Evolutionary conservation across 768 basidiomycete genomes (phyloP).

Genomic region (Suillus brevipes): DNA sequence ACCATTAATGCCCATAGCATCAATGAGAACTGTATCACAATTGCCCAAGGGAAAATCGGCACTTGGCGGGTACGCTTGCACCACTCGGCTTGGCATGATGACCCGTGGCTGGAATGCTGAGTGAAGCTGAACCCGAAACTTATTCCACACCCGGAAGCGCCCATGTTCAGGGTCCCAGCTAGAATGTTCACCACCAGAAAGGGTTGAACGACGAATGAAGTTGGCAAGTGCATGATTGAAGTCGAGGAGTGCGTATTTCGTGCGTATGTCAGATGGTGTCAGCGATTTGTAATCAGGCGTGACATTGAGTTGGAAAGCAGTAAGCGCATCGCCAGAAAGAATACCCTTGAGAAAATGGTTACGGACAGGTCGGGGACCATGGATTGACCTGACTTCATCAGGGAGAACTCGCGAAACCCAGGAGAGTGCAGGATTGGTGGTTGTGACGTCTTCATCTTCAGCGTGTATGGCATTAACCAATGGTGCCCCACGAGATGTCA

Average conservation of each 20-base stretch:
- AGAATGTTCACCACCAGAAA: not conserved
- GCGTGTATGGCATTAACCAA: not conserved
- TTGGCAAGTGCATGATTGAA: conserved; percentile 24
- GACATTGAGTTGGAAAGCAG: conserved; percentile 25
- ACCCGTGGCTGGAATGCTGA: not conserved
- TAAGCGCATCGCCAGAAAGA: not conserved
- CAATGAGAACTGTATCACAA: not conserved
- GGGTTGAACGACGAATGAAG: conserved; percentile 6
- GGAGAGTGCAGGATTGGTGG: not conserved
- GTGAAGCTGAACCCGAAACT: not conserved
- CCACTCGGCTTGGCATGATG: not conserved
- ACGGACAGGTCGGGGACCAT: not conserved
- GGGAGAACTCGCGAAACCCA: not conserved
- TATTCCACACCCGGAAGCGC: not conserved
- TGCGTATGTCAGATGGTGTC: conserved; percentile 20
- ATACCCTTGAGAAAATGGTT: not conserved
- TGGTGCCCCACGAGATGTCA: not conserved
- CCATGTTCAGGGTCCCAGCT: not conserved
- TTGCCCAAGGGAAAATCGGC: not conserved
- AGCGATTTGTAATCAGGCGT: conserved; percentile 20
- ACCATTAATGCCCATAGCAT: not conserved
- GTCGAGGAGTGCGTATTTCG: conserved; percentile 24
- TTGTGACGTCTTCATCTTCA: not conserved
- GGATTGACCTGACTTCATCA: conserved; percentile 6
- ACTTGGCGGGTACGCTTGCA: not conserved